phyloP scores from a whole-genome alignment of 192 early-diverging fungal genomes.

The Umbelopsis ramanniana region DNA sequence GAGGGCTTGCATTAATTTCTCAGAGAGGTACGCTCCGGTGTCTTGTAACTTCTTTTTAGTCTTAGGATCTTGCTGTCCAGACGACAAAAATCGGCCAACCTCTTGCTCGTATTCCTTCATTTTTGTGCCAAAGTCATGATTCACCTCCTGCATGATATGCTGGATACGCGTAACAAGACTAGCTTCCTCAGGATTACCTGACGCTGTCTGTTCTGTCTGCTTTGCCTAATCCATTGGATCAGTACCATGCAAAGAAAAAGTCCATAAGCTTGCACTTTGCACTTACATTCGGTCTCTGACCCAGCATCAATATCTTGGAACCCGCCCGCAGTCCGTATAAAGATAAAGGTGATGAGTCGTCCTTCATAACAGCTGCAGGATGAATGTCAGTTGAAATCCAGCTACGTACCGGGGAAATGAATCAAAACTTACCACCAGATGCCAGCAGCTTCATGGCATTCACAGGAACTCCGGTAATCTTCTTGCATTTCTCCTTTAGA shows the following conservation, averaged over 20 bases:
- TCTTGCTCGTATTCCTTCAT: conserved; percentile 54
- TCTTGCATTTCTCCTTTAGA: conserved; percentile 73
- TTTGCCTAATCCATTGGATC: neutral
- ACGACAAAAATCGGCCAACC: conserved; percentile 41
- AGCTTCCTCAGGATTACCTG: conserved; percentile 58
- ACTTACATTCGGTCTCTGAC: conserved; percentile 65
- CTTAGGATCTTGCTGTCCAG: conserved; percentile 41
- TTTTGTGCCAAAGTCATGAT: conserved; percentile 38
- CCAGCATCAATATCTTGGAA: conserved; percentile 77
- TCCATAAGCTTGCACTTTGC: neutral
- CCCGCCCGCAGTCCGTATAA: conserved; percentile 74
- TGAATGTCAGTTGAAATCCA: neutral
- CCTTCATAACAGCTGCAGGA: conserved; percentile 68
- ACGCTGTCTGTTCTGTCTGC: conserved; percentile 42
- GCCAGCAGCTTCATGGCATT: conserved; percentile 76
- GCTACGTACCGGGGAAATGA: too few species aligned
- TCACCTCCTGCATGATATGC: conserved; percentile 38
- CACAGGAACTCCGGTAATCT: conserved; percentile 74
- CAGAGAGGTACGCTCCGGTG: conserved; percentile 65
- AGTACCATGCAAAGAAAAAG: too few species aligned
- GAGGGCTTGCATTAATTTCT: conserved; percentile 79
- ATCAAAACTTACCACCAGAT: conserved; percentile 66
- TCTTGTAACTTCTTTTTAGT: conserved; percentile 70
- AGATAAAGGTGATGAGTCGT: conserved; percentile 65
- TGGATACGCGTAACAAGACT: conserved; percentile 52